These are phyloP conservation scores for Alternaria gansuensis DNA, from an alignment of 2,329 filamentous ascomycete species.

Conservation along the genomic window DNA sequence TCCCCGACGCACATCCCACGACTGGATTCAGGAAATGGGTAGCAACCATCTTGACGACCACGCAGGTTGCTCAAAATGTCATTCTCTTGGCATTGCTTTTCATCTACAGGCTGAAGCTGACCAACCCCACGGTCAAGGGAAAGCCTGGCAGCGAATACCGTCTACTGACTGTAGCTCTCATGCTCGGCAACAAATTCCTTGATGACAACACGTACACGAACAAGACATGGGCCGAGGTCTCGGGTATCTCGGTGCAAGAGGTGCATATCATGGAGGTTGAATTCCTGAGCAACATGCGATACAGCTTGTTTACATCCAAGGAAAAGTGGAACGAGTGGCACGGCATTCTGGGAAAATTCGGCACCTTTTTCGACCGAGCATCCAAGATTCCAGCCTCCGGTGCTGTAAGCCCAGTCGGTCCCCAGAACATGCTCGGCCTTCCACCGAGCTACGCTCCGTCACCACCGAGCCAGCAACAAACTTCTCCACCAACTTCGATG, in stretches of 20 bases:
- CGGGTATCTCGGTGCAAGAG: slow-evolving; percentile 89
- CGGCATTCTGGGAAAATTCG: slow-evolving; percentile 80
- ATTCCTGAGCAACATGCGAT: slow-evolving; percentile 97
- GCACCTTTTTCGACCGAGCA: slow-evolving; percentile 80
- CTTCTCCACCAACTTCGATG: slow-evolving; percentile 59
- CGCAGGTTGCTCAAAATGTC: slow-evolving; percentile 95
- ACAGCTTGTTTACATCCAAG: slow-evolving; percentile 86
- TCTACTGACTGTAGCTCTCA: slow-evolving; percentile 90
- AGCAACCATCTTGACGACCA: slow-evolving; percentile 86
- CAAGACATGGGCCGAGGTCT: slow-evolving; percentile 99
- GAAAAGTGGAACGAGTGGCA: slow-evolving; percentile 91
- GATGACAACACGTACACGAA: slow-evolving; percentile 99
- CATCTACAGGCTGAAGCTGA: slow-evolving; percentile 90
- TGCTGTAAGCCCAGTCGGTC: slow-evolving; percentile 47
- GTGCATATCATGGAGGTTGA: slow-evolving; percentile 99
- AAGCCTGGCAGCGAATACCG: slow-evolving; percentile 93
- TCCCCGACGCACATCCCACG: slow-evolving; percentile 76
- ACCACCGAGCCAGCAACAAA: slow-evolving; percentile 60
- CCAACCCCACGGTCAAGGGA: slow-evolving; percentile 87
- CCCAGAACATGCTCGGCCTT: slow-evolving; percentile 48
- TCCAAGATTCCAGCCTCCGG: slow-evolving; percentile 58
- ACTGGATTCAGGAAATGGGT: slow-evolving; percentile 94
- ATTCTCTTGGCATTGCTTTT: slow-evolving; percentile 89
- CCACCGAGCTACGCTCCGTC: slow-evolving; percentile 59
- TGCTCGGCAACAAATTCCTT: slow-evolving; percentile 98